Evolutionary conservation across 176 grass and related monocot genomes (phyloP), one percentile per base, ranked within the genome.

Genomic region (Phyllostachys edulis): DNA sequence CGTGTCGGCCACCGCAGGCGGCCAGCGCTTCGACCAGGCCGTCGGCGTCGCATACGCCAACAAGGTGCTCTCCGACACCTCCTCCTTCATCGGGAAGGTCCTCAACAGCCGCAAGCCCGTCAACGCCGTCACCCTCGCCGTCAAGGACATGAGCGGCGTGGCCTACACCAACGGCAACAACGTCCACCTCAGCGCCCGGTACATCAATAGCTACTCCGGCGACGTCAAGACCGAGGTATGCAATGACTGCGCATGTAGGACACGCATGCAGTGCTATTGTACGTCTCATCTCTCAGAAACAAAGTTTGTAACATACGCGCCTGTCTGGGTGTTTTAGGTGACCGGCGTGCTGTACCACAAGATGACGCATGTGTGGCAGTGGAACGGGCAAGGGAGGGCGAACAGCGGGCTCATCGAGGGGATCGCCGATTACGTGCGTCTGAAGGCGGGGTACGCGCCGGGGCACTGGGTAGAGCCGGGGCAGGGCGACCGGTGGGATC

Each of bases 301-400:
- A 46, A 3, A 46, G 45, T 3, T 46, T 46, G 45, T 46, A 46
- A 46, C 11, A 46, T 13, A 46, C 45, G 45, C 13, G 45, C 11
- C 3, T 46, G 45, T 13, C 45, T 46, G 3, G 45, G 11, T 46
- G 45, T 46, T 13, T 46, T 23, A 57, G 80, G 73, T 97, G 12
- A 85, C 87, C 12, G 95, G 92, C 0, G 87, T 98, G 70, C 68
- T 98, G 56, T 94, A 94, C 79, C 95, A 98, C 57, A 87, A 93
- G 87, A 36, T 27, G 26, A 80, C 85, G 3, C 95, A 90, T 47
- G 90, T 94, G 27, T 98, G 95, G 95, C 95, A 94, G 80, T 98
- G 95, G 95, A 10, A 88, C 52, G 87, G 88, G 32, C 60, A 50
- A 24, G 82, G 71, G 7, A 2, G 0, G 1, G 90, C 85, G 0